phyloP scores from a whole-genome alignment of 2,329 filamentous ascomycete species.

The Stagonosporopsis rhizophila region DNA sequence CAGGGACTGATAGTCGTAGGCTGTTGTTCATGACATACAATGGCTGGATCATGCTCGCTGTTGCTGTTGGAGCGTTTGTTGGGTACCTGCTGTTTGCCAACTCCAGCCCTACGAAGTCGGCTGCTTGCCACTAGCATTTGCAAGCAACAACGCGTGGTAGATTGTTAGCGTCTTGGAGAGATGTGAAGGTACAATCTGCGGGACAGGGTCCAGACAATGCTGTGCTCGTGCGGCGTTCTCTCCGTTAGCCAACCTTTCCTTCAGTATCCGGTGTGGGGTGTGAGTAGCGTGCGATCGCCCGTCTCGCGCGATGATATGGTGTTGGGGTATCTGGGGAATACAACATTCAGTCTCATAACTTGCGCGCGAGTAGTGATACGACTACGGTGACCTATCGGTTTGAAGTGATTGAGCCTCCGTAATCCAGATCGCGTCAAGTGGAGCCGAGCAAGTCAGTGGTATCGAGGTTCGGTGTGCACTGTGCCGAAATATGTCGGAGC shows the following conservation, averaged over 20 bases:
- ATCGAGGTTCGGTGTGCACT: slow-evolving; percentile 14
- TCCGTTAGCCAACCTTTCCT: slow-evolving; percentile 3
- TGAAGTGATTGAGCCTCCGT: background rate
- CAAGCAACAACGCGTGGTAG: background rate
- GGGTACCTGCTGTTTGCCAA: slow-evolving; percentile 83
- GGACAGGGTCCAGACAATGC: background rate
- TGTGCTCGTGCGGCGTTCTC: slow-evolving; percentile 6
- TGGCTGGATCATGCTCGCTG: slow-evolving; percentile 93
- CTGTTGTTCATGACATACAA: slow-evolving; percentile 99
- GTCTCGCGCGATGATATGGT: background rate
- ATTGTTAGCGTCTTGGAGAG: background rate
- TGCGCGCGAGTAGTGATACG: background rate
- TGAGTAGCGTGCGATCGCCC: slow-evolving; percentile 7
- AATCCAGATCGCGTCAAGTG: slow-evolving; percentile 14
- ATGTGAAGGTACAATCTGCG: background rate
- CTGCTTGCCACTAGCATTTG: slow-evolving; percentile 77
- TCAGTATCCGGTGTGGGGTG: slow-evolving; percentile 13
- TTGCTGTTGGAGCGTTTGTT: slow-evolving; percentile 85
- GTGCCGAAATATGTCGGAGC: slow-evolving; percentile 4
- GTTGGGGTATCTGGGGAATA: background rate
- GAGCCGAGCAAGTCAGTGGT: slow-evolving; percentile 12
- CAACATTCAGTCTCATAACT: background rate
- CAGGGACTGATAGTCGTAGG: slow-evolving; percentile 61
- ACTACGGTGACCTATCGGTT: background rate
- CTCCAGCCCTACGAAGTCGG: slow-evolving; percentile 78